These are phyloP conservation scores for Fusarium equiseti DNA, from an alignment of 2,329 filamentous ascomycete species.

Conservation along the genomic window DNA sequence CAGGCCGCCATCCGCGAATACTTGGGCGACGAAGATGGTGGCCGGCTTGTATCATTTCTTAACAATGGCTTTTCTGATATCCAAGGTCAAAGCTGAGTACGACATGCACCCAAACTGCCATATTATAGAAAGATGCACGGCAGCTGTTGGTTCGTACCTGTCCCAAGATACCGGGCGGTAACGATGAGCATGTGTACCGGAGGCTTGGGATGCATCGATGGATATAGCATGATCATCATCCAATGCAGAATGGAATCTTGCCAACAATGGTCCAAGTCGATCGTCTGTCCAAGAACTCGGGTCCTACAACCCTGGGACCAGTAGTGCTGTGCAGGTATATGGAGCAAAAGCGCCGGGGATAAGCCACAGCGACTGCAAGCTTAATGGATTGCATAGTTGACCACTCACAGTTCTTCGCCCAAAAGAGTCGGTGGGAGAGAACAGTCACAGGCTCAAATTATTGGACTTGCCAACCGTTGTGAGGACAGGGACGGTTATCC, in stretches of 20 bases:
- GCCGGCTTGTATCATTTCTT: conserved; percentile 50
- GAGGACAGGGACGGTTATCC: conserved; percentile 14
- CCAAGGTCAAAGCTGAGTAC: conserved; percentile 1
- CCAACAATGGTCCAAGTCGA: conserved; percentile 21
- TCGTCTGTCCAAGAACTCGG: conserved; percentile 25
- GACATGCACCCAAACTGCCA: not conserved
- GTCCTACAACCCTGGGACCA: conserved; percentile 6
- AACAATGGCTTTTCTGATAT: conserved; percentile 35
- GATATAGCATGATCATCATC: conserved; percentile 11
- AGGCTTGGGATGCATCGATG: not conserved
- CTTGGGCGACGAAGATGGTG: conserved; percentile 49
- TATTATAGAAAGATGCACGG: conserved; percentile 10
- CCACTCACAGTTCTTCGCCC: conserved; percentile 18
- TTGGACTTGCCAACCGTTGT: not conserved
- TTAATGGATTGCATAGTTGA: conserved; percentile 30
- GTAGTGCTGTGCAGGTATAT: not conserved
- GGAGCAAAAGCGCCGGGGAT: conserved; percentile 3
- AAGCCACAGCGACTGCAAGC: conserved; percentile 22
- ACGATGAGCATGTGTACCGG: conserved; percentile 10
- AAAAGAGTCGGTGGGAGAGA: conserved; percentile 9
- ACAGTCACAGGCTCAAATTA: conserved; percentile 6
- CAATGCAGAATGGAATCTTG: conserved; percentile 4
- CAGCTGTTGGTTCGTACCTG: conserved; percentile 14
- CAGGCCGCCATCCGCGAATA: conserved; percentile 41
- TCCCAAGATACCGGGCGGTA: conserved; percentile 9